Evolutionary conservation across 495 filamentous ascomycete genomes (phyloP).

Genomic region (Talaromyces liani): DNA sequence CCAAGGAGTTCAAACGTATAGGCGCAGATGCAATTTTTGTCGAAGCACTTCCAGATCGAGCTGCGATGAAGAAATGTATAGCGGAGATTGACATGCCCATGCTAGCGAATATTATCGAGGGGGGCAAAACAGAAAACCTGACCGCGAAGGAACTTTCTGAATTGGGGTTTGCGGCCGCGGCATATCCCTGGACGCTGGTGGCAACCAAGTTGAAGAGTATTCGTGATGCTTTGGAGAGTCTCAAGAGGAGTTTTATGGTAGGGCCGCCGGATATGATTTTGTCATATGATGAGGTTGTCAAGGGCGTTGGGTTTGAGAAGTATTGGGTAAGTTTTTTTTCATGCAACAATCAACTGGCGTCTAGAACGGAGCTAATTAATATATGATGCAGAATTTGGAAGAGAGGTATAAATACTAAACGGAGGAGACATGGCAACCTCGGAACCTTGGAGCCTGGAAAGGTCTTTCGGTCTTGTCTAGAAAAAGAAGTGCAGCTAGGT

Average conservation of each 20-base stretch:
- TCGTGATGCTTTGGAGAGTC: slow-evolving; percentile 26
- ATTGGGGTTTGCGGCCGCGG: slow-evolving; percentile 30
- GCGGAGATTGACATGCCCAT: slow-evolving; percentile 27
- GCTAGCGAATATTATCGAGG: slow-evolving; percentile 39
- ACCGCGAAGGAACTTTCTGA: slow-evolving; percentile 29
- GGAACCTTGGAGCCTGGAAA: too few relatives aligned
- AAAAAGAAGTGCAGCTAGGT: too few relatives aligned
- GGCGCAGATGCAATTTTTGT: slow-evolving; percentile 34
- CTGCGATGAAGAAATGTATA: slow-evolving; percentile 26
- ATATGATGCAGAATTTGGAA: not conserved
- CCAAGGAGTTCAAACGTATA: slow-evolving; percentile 27
- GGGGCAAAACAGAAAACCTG: slow-evolving; percentile 33
- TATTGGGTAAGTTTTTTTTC: slow-evolving; percentile 27
- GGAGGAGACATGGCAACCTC: not conserved
- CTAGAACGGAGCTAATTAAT: not conserved
- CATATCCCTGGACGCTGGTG: slow-evolving; percentile 35
- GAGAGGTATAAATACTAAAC: slow-evolving; percentile 5
- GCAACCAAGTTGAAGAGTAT: slow-evolving; percentile 33
- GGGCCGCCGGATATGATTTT: slow-evolving; percentile 26
- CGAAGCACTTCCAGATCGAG: slow-evolving; percentile 33
- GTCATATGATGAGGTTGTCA: slow-evolving; percentile 28
- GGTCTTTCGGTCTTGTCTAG: too few relatives aligned
- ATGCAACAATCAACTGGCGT: not conserved
- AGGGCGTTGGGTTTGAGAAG: slow-evolving; percentile 32
- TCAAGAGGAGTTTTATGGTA: slow-evolving; percentile 26